These are phyloP conservation scores for Beauveria rudraprayagi DNA, from an alignment of 2,329 filamentous ascomycete genomes.

Conservation along the genomic window DNA sequence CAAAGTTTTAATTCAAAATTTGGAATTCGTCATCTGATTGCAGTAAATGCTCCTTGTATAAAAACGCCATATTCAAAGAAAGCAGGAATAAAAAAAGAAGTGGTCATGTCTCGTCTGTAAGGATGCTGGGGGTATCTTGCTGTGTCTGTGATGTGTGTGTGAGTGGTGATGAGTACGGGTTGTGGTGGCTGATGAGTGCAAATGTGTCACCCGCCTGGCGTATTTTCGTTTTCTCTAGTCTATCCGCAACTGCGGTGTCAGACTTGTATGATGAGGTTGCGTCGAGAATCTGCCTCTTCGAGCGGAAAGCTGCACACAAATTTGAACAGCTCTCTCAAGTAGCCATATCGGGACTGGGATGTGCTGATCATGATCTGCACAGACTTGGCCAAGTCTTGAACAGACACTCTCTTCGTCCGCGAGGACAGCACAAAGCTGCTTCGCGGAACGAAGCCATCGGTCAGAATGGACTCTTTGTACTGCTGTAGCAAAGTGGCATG, in stretches of 20 bases:
- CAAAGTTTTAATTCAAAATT: background rate
- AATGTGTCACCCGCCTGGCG: background rate
- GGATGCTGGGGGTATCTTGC: slow-evolving; percentile 2
- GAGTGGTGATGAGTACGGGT: background rate
- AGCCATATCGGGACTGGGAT: slow-evolving; percentile 59
- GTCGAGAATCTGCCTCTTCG: slow-evolving; percentile 65
- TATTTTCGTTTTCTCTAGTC: background rate
- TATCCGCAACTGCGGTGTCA: slow-evolving; percentile 20
- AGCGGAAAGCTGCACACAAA: slow-evolving; percentile 78
- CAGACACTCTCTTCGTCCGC: slow-evolving; percentile 51
- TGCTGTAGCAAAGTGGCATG: slow-evolving; percentile 65
- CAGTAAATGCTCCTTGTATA: background rate
- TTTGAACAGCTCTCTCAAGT: slow-evolving; percentile 73
- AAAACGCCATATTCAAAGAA: background rate
- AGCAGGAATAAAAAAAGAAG: background rate
- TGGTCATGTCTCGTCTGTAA: slow-evolving; percentile 7
- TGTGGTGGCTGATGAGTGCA: background rate
- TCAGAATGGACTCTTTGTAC: slow-evolving; percentile 73
- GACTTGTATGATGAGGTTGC: slow-evolving; percentile 54
- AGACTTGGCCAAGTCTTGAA: slow-evolving; percentile 71
- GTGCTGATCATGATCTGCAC: slow-evolving; percentile 67
- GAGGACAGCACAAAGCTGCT: slow-evolving; percentile 34
- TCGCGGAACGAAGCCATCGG: slow-evolving; percentile 52
- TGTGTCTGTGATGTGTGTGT: background rate
- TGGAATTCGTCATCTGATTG: background rate